Evolutionary conservation across 1,139 yeast species (phyloP), one percentile per base, ranked within the genome.

Genomic region (Saccharomycopsis hybrid): DNA sequence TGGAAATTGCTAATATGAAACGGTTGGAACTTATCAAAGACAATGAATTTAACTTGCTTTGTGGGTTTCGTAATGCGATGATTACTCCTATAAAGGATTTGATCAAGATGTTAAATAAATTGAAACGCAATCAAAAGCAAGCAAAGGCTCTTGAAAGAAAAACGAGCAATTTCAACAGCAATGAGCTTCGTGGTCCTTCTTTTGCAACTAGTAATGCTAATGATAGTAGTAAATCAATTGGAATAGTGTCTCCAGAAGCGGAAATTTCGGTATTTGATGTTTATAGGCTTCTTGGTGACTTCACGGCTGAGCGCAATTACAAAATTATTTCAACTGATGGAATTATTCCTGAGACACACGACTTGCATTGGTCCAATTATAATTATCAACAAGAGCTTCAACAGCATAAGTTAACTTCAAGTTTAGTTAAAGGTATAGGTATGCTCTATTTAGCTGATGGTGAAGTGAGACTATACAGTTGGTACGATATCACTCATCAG

Each of bases 401-500:
- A n/a, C 9, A 18, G 7, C 18, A 32, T 18, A n/a, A 11, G 27
- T 40, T 45, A n/a, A 39, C 48, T 2, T 41, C 45, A 4, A 28
- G 5, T 2, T n/a, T 41, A 5, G 41, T 36, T 13, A 42, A 47
- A 33, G 50, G 50, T 5, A 36, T 47, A 24, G 41, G 40, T 7
- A 41, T 41, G 7, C 7, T 47, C n/a, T 42, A 40, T 29, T 8
- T 13, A 24, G 18, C 7, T 11, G 24, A 27, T 18, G 40, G 27
- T 18, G 8, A 3, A 7, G 18, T 43, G 27, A 32, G 38, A 38
- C 9, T 47, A 35, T 47, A 25, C 35, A 31, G 40, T 27, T 77
- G 80, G 80, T 73, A 67, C 55, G 82, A 77, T 57, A 60, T 74
- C 29, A 64, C 72, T 39, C 77, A 75, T 53, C 80, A 74, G 50